Evolutionary conservation across 2,329 filamentous ascomycete species (phyloP).

Genomic region (Pseudogymnoascus sp.): DNA sequence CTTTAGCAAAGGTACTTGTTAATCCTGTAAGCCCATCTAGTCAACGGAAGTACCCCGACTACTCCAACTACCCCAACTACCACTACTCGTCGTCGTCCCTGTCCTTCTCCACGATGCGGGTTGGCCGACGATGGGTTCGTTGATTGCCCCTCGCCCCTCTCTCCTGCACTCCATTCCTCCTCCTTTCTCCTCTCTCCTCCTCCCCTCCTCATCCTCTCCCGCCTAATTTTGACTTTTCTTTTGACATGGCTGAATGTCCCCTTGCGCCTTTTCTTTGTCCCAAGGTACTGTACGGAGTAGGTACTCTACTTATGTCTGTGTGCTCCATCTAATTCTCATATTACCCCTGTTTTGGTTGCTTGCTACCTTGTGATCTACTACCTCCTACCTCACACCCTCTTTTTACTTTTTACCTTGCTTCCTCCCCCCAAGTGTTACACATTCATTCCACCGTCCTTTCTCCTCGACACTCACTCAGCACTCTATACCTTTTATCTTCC

Average conservation of each 20-base stretch:
- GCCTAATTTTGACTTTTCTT: constrained; percentile 1
- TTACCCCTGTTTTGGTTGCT: not conserved
- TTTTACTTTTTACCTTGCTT: constrained; percentile 3
- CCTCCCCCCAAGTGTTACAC: constrained; percentile 1
- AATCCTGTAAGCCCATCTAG: not conserved
- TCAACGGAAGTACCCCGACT: not conserved
- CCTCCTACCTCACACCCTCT: not conserved
- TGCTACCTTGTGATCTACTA: constrained; percentile 2
- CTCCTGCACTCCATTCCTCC: not conserved
- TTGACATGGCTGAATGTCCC: not conserved
- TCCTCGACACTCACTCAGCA: not conserved
- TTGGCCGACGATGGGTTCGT: constrained; percentile 1
- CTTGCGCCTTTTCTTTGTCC: not conserved
- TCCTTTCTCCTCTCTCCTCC: not conserved
- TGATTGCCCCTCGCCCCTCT: constrained; percentile 7
- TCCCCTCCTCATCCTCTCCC: not conserved
- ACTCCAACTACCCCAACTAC: not conserved
- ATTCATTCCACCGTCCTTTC: not conserved
- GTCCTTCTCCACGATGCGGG: not conserved
- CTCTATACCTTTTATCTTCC: not conserved
- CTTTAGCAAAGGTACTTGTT: not conserved
- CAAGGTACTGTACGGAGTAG: not conserved
- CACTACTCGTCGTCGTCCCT: not conserved
- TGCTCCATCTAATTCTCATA: constrained; percentile 7
- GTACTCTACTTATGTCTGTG: not conserved